phyloP scores from a whole-genome alignment of 345 rosid species.

The Boechera retrofracta region DNA sequence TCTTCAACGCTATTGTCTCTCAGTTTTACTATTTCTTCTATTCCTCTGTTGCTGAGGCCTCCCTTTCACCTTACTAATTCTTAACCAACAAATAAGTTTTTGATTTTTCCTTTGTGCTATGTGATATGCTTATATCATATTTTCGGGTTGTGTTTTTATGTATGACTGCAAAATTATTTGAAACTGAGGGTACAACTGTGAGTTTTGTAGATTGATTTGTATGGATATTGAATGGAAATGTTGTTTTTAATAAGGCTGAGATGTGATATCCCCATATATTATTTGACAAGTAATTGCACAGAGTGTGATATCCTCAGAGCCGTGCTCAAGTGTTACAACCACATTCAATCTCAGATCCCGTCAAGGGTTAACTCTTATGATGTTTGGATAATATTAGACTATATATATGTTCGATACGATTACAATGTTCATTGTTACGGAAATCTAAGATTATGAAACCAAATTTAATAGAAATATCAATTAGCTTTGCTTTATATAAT shows the following conservation, averaged over 20 bases:
- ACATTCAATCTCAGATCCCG: too few relatives aligned
- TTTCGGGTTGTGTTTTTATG: not conserved
- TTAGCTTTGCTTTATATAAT: too few relatives aligned
- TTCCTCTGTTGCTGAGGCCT: slow-evolving; percentile 65
- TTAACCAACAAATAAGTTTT: not conserved
- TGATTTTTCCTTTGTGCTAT: slow-evolving; percentile 3
- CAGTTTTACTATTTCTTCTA: slow-evolving; percentile 74
- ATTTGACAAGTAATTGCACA: too few relatives aligned
- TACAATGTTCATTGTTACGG: too few relatives aligned
- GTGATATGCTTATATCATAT: slow-evolving; percentile 34
- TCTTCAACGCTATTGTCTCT: slow-evolving; percentile 76
- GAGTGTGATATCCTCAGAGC: too few relatives aligned
- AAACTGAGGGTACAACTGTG: slow-evolving; percentile 17
- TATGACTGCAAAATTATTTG: slow-evolving; percentile 25
- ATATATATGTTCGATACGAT: too few relatives aligned
- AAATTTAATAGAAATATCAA: too few relatives aligned
- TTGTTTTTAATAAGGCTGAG: not conserved
- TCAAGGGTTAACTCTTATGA: too few relatives aligned
- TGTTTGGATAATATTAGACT: too few relatives aligned
- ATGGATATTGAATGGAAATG: slow-evolving; percentile 10
- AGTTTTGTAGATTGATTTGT: slow-evolving; percentile 33
- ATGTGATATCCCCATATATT: not conserved
- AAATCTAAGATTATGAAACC: too few relatives aligned
- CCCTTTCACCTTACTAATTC: slow-evolving; percentile 41
- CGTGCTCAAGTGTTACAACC: too few relatives aligned